Evolutionary conservation across 306 rosid species (phyloP).

Genomic region (Gleditsia sinensis): DNA sequence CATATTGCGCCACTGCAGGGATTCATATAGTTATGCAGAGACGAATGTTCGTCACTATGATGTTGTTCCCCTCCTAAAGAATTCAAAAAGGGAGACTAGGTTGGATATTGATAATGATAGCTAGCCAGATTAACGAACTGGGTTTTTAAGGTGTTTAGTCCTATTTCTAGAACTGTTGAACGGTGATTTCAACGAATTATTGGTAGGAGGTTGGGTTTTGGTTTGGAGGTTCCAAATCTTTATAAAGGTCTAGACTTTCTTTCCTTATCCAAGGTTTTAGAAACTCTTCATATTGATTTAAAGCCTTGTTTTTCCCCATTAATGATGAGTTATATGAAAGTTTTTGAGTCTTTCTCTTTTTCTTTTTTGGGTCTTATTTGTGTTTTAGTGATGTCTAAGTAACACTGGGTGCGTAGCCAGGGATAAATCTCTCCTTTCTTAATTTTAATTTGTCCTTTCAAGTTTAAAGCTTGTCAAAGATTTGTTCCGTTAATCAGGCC

Average conservation of each 20-base stretch:
- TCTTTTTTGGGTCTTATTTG: not conserved
- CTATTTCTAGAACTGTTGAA: not conserved
- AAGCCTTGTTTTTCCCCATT: not conserved
- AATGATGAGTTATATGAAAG: not conserved
- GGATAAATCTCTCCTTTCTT: not conserved
- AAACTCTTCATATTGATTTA: not conserved
- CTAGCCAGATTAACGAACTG: slow-evolving; percentile 7
- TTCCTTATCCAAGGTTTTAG: not conserved
- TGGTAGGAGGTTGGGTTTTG: not conserved
- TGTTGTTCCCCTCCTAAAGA: slow-evolving; percentile 58
- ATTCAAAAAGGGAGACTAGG: slow-evolving; percentile 43
- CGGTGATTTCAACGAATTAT: not conserved
- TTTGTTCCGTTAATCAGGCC: not conserved
- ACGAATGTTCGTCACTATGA: slow-evolving; percentile 27
- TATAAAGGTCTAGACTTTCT: not conserved
- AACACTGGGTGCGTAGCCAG: not conserved
- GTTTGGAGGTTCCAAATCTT: not conserved
- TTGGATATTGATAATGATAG: slow-evolving; percentile 36
- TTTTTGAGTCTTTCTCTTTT: not conserved
- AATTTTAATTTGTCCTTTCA: too few species aligned
- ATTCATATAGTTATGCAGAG: slow-evolving; percentile 17
- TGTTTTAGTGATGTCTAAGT: not conserved
- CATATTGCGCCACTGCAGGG: slow-evolving; percentile 41
- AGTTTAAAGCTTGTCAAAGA: not conserved
- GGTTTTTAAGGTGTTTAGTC: not conserved